Conservation (phyloP, 2,329 filamentous ascomycete species). For the Diaporthe amygdali region DNA sequence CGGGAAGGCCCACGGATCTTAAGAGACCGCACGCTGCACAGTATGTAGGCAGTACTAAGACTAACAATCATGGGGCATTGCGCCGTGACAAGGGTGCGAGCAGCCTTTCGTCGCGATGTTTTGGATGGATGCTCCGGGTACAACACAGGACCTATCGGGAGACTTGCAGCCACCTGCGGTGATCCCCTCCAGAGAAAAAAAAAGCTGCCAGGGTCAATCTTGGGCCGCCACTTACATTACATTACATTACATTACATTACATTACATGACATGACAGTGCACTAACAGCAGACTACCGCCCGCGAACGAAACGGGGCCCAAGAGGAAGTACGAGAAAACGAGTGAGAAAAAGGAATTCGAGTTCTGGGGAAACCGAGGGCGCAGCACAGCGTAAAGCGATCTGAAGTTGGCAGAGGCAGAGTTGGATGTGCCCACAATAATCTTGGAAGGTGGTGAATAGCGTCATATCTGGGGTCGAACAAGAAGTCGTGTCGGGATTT, state of each 20-base stretch:
- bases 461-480: neutral
- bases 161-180: slow-evolving; percentile 10
- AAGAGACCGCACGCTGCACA: neutral
- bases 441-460: slow-evolving; percentile 1
- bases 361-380: neutral
- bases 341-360: neutral
- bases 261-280: slow-evolving; percentile 11
- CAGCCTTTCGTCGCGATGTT: neutral
- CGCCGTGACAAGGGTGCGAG: slow-evolving; percentile 2
- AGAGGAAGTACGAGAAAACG: neutral
- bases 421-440: neutral
- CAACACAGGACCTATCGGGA: slow-evolving; percentile 12
- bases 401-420: neutral
- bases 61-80: neutral
- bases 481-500: neutral
- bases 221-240: neutral
- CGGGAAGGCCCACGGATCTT: slow-evolving; percentile 1
- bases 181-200: neutral
- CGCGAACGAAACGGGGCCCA: neutral
- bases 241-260: neutral
- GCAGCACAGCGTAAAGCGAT: neutral
- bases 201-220: slow-evolving; percentile 1
- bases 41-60: neutral
- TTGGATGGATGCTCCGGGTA: slow-evolving; percentile 13
- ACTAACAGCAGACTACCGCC: neutral